A percentile compares a stretch with the other conserved stretches of the same genome.
phyloP scores from a whole-genome alignment of 176 grass and related monocot genomes.

The Phoenix roebelenii region DNA sequence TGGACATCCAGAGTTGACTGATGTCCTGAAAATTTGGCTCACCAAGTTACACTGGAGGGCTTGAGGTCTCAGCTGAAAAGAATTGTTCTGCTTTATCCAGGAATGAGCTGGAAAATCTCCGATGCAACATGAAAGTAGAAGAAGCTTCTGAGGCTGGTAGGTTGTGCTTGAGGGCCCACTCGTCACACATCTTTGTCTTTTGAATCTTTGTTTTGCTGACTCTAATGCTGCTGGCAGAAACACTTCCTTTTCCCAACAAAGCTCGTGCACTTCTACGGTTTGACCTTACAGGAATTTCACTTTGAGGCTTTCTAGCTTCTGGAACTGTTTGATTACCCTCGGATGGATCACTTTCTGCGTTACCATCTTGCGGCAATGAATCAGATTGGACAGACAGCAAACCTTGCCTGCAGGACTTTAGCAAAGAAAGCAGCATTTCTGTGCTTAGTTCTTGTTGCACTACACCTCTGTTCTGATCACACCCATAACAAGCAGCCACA shows the following conservation, averaged over 20 bases:
- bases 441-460: constrained; percentile 91
- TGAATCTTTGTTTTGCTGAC: constrained; percentile 50
- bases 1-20: too few relatives aligned
- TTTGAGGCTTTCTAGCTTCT: constrained; percentile 41
- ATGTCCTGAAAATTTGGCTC: background rate
- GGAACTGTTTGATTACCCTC: constrained; percentile 31
- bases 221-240: constrained; percentile 32
- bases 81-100: constrained; percentile 86
- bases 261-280: constrained; percentile 41
- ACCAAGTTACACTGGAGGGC: background rate
- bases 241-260: constrained; percentile 36
- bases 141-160: constrained; percentile 45
- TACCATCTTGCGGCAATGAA: constrained; percentile 28
- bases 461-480: constrained; percentile 81
- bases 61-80: constrained; percentile 42
- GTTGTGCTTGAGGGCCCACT: constrained; percentile 52
- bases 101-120: constrained; percentile 71
- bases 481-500: constrained; percentile 76
- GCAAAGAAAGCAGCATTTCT: constrained; percentile 73
- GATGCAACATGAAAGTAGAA: constrained; percentile 72
- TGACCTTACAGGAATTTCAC: constrained; percentile 46
- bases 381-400: constrained; percentile 26
- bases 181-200: constrained; percentile 44
- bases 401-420: constrained; percentile 55
- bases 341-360: constrained; percentile 27